Conservation (phyloP, 306 rosid genomes). For the Prunus kanzakura region DNA sequence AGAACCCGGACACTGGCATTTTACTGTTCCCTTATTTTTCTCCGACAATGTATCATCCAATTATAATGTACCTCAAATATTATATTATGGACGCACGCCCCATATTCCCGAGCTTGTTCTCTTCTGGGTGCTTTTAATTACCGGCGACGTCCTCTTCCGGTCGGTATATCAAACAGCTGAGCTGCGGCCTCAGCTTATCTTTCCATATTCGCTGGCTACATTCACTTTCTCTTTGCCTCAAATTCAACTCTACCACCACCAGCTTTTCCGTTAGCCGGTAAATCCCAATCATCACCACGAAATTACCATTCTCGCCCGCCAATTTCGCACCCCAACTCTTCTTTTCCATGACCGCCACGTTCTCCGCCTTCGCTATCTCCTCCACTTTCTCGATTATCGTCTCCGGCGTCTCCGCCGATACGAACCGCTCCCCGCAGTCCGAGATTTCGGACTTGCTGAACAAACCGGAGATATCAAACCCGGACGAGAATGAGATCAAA, state of each 20-base stretch:
- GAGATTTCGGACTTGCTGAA: constrained; percentile 23
- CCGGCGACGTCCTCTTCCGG: constrained; percentile 28
- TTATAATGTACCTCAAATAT: background rate
- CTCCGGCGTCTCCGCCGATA: constrained; percentile 44
- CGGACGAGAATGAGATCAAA: constrained; percentile 62
- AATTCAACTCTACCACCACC: constrained; percentile 53
- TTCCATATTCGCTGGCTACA: constrained; percentile 35
- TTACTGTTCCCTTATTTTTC: background rate
- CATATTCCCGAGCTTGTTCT: background rate
- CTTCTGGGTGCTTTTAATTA: background rate
- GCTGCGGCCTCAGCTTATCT: constrained; percentile 44
- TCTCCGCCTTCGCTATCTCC: constrained; percentile 32
- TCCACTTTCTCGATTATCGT: constrained; percentile 39
- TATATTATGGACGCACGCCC: background rate
- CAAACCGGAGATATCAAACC: constrained; percentile 61
- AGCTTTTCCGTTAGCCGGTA: constrained; percentile 67
- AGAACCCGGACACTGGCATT: background rate
- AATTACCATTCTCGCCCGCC: constrained; percentile 58
- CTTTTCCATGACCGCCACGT: constrained; percentile 29
- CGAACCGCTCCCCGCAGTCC: constrained; percentile 42
- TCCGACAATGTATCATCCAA: background rate
- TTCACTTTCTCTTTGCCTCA: constrained; percentile 10
- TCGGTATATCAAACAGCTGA: constrained; percentile 30
- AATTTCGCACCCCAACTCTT: constrained; percentile 36
- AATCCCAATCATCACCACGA: constrained; percentile 19